These are phyloP conservation scores for Coemansia sp. DNA, from an alignment of 192 early-diverging fungal genomes.

Conservation along the genomic window DNA sequence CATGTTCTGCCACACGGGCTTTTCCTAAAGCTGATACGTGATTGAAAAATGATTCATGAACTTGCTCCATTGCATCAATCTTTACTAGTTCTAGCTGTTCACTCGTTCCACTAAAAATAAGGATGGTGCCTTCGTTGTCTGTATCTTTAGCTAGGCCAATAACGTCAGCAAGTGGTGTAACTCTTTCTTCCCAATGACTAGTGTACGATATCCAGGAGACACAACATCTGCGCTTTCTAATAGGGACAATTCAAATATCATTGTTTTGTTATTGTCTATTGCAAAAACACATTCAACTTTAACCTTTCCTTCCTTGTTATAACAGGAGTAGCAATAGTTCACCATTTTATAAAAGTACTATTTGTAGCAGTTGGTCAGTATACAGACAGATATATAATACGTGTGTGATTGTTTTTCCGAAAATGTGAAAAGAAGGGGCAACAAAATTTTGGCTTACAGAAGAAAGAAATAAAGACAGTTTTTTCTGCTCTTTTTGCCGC, in stretches of 20 bases:
- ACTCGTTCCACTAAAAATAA: neutral
- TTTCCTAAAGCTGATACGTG: too few species aligned
- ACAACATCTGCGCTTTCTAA: neutral
- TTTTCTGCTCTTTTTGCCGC: too few species aligned
- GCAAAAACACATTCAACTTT: neutral
- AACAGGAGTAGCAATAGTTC: neutral
- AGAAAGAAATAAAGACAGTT: too few species aligned
- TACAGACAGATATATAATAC: too few species aligned
- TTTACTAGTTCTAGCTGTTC: neutral
- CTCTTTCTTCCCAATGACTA: neutral
- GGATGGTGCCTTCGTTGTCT: neutral
- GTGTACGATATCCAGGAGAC: neutral
- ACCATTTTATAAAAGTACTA: too few species aligned
- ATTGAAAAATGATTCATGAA: neutral
- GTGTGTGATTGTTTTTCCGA: too few species aligned
- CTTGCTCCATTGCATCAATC: too few species aligned
- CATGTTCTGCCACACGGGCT: too few species aligned
- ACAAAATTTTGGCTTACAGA: too few species aligned
- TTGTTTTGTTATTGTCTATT: neutral
- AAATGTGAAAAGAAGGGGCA: too few species aligned
- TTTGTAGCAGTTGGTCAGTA: too few species aligned
- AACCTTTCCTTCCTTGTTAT: neutral
- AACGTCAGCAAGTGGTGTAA: neutral
- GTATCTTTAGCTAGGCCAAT: neutral
- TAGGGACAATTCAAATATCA: neutral